phyloP scores from a whole-genome alignment of 2,329 filamentous ascomycete species.

The Myriosclerotinia scirpicola region DNA sequence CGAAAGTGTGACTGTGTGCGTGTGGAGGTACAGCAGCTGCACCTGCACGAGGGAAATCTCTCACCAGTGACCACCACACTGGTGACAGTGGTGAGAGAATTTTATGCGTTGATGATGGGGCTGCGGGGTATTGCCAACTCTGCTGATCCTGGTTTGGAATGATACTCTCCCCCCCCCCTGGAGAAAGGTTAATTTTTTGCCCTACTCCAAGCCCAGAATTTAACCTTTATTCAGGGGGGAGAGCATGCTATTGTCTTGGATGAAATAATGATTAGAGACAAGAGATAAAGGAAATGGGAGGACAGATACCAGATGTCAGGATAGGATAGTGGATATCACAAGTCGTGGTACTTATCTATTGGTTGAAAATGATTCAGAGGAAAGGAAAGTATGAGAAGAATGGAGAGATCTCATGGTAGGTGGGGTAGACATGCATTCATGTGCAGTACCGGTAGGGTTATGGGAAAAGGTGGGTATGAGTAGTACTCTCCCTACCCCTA shows the following conservation, averaged over 20 bases:
- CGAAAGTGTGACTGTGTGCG: neutral
- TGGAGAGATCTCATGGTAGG: neutral
- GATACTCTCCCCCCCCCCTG: too few species aligned
- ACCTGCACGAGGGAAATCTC: neutral
- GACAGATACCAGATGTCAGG: neutral
- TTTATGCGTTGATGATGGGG: neutral
- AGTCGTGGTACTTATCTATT: conserved; percentile 11
- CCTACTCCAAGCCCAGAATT: too few species aligned
- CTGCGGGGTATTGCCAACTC: neutral
- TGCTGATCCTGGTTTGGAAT: neutral
- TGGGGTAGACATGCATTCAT: neutral
- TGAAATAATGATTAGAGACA: neutral
- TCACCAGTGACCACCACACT: neutral
- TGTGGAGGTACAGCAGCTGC: neutral
- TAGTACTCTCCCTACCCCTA: too few species aligned
- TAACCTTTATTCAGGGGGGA: too few species aligned
- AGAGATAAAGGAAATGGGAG: neutral
- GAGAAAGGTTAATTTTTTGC: too few species aligned
- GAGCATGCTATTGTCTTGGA: neutral
- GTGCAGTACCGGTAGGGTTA: neutral
- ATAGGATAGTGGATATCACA: neutral
- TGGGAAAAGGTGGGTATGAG: neutral
- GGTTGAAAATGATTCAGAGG: neutral
- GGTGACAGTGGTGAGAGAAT: neutral
- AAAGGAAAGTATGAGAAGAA: neutral